Conservation (phyloP, 202 grass and related monocot genomes). For the Sporobolus alterniflorus region DNA sequence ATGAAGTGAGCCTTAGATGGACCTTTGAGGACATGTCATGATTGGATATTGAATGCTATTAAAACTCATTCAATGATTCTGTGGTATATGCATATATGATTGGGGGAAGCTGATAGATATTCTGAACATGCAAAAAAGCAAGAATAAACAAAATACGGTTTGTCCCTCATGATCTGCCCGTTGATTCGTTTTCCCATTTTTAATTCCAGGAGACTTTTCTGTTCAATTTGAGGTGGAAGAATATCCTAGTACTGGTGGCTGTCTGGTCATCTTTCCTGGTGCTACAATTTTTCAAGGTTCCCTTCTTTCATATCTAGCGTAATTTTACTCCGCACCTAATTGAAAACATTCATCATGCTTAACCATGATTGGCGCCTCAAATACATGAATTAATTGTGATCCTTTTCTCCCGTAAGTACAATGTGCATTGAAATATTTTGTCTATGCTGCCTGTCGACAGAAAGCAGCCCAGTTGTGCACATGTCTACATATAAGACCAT, state of each 20-base stretch:
- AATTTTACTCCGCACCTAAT: neutral
- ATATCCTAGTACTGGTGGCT: conserved; percentile 70
- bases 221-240: conserved; percentile 93
- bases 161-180: neutral
- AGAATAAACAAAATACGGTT: conserved; percentile 1
- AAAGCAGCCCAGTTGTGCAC: neutral
- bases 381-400: neutral
- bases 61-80: neutral
- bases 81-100: neutral
- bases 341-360: neutral
- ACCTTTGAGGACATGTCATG: conserved; percentile 8
- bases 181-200: neutral
- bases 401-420: neutral
- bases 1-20: conserved; percentile 17
- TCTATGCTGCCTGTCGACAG: neutral
- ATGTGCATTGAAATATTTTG: neutral
- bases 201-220: conserved; percentile 65
- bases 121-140: conserved; percentile 34
- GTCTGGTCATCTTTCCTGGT: conserved; percentile 78
- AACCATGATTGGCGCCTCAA: neutral
- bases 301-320: conserved; percentile 12
- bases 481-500: neutral
- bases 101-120: neutral
- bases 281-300: conserved; percentile 88
- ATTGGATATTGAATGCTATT: neutral